phyloP scores from a whole-genome alignment of 768 basidiomycete species.

The Boletus rufocinnamomeus region DNA sequence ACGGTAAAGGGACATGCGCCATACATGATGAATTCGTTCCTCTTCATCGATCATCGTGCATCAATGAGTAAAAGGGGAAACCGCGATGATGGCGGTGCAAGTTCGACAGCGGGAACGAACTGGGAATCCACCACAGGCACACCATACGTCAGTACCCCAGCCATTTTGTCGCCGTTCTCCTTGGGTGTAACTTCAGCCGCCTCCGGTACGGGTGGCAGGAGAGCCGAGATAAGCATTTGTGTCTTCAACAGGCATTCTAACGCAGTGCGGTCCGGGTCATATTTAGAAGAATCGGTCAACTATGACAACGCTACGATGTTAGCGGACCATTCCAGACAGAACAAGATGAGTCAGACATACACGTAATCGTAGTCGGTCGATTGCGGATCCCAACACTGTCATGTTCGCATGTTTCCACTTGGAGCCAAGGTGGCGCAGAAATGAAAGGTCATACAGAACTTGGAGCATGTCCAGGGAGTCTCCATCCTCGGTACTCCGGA shows the following conservation, averaged over 20 bases:
- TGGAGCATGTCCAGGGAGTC: conserved; percentile 34
- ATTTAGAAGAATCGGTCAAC: conserved; percentile 13
- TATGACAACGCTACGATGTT: conserved; percentile 12
- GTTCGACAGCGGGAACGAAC: conserved; percentile 58
- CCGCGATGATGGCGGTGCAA: conserved; percentile 70
- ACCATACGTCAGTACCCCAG: conserved; percentile 54
- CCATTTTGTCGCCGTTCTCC: conserved; percentile 40
- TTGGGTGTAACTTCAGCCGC: conserved; percentile 19
- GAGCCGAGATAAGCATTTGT: conserved; percentile 61
- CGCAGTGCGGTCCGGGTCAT: conserved; percentile 33
- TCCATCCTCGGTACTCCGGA: conserved; percentile 35
- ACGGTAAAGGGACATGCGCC: conserved; percentile 17
- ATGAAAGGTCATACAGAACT: conserved; percentile 47
- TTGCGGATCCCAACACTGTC: conserved; percentile 30
- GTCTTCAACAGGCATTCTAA: conserved; percentile 53
- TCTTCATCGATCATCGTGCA: conserved; percentile 24
- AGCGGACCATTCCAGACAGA: neutral
- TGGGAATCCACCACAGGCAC: conserved; percentile 52
- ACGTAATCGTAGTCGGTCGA: conserved; percentile 26
- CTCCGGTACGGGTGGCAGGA: conserved; percentile 47
- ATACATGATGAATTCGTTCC: conserved; percentile 19
- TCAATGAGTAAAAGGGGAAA: conserved; percentile 76
- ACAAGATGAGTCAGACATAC: conserved; percentile 27
- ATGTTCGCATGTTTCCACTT: conserved; percentile 29
- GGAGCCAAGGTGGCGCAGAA: conserved; percentile 46